These are phyloP conservation scores for Dendrocalamus sinicus DNA, from an alignment of 176 grass and related monocot genomes.

Conservation along the genomic window DNA sequence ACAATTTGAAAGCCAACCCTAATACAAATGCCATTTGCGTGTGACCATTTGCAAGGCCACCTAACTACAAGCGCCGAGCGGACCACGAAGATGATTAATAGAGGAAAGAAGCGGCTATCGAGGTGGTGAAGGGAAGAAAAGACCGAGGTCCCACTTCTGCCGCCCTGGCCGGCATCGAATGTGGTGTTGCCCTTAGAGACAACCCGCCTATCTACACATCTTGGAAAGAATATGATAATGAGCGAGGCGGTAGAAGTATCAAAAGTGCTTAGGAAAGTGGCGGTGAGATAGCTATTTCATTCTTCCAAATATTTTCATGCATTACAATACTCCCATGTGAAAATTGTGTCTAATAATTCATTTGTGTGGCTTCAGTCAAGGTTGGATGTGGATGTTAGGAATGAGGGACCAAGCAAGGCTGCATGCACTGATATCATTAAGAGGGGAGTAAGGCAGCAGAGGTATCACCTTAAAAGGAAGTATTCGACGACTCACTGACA, in stretches of 20 bases:
- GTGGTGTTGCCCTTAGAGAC: not conserved
- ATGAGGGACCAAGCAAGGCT: no score
- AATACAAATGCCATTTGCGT: no score
- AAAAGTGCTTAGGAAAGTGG: not conserved
- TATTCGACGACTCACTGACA: no score
- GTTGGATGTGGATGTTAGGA: no score
- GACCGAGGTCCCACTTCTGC: not conserved
- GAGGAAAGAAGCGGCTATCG: not conserved
- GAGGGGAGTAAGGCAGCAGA: not conserved
- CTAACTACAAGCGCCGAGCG: no score
- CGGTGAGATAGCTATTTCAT: not conserved
- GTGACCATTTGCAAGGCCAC: no score
- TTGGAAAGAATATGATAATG: no score
- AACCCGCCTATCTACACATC: not conserved
- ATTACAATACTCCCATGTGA: not conserved
- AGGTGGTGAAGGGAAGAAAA: not conserved
- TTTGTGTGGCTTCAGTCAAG: no score
- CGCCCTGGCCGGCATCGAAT: not conserved
- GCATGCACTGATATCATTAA: not conserved
- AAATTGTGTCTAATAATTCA: not conserved
- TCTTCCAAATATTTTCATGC: not conserved
- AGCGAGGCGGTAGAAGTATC: no score
- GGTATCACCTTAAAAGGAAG: not conserved
- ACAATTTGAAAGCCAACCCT: no score
- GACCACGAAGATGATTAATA: not conserved